These are phyloP conservation scores for Iris macrosiphon DNA, from an alignment of 106 monocot species.

Conservation along the genomic window DNA sequence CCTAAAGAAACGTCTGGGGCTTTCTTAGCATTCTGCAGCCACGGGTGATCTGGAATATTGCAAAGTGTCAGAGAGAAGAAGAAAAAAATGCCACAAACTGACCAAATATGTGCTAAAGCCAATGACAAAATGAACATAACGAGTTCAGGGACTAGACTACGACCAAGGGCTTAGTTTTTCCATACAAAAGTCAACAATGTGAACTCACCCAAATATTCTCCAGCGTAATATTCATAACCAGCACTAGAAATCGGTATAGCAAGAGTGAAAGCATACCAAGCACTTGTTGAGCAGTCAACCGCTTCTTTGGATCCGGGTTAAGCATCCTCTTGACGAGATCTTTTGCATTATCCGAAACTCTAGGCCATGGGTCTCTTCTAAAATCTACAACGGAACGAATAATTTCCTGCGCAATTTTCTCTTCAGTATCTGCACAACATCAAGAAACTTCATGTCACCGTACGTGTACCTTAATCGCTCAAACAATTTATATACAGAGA, in stretches of 20 bases:
- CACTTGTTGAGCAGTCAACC: constrained; percentile 46
- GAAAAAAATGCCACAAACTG: neutral
- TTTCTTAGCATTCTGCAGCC: constrained; percentile 46
- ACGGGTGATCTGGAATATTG: constrained; percentile 34
- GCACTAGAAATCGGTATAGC: no score
- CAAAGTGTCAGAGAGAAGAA: neutral
- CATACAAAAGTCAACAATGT: no score
- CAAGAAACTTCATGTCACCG: neutral
- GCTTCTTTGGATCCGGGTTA: constrained; percentile 33
- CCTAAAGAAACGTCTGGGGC: constrained; percentile 40
- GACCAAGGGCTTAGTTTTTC: no score
- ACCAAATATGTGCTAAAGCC: neutral
- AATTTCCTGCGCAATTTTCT: constrained; percentile 43
- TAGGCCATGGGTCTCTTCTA: constrained; percentile 53
- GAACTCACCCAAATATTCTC: no score
- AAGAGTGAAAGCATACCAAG: no score
- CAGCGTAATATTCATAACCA: no score
- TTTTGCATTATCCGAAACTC: constrained; percentile 46
- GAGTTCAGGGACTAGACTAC: no score
- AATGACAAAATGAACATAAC: neutral
- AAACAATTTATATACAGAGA: no score
- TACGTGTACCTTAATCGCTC: no score
- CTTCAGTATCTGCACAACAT: constrained; percentile 39
- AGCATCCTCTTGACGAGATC: constrained; percentile 50
- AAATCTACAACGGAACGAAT: constrained; percentile 40